These are phyloP conservation scores for Phytophthora quininea DNA, from an alignment of 352 stramenopile genomes.

Conservation along the genomic window DNA sequence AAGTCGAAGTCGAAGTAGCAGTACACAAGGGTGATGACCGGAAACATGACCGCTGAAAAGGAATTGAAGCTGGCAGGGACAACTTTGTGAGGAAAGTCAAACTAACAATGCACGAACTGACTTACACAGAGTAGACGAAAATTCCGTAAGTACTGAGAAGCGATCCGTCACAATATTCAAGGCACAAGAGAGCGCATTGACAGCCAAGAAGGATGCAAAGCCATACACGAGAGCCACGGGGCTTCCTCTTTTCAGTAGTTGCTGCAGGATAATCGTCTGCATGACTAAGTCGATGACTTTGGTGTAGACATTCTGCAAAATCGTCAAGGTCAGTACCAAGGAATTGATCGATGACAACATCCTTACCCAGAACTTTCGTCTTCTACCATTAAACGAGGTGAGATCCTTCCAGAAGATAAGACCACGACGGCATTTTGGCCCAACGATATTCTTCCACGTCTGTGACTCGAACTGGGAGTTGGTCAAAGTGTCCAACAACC, in stretches of 20 bases:
- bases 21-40: constrained; percentile 25
- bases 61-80: constrained; percentile 31
- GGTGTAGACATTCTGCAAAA: constrained; percentile 16
- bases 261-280: constrained; percentile 18
- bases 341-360: background rate
- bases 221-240: constrained; percentile 9
- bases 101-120: background rate
- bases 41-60: constrained; percentile 30
- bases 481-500: constrained; percentile 9
- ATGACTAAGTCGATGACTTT: constrained; percentile 25
- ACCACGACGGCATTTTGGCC: background rate
- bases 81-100: background rate
- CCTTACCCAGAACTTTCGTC: constrained; percentile 29
- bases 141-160: constrained; percentile 26
- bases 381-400: constrained; percentile 25
- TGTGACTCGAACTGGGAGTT: background rate
- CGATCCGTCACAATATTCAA: constrained; percentile 17
- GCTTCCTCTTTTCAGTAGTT: constrained; percentile 19
- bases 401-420: constrained; percentile 12
- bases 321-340: no score
- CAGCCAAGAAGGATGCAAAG: constrained; percentile 17
- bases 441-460: constrained; percentile 8
- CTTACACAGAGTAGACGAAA: constrained; percentile 34
- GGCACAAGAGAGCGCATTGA: constrained; percentile 25
- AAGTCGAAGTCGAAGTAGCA: constrained; percentile 34